Conservation (phyloP, 164 flowering plant species). For the Liriodendron chinense region DNA sequence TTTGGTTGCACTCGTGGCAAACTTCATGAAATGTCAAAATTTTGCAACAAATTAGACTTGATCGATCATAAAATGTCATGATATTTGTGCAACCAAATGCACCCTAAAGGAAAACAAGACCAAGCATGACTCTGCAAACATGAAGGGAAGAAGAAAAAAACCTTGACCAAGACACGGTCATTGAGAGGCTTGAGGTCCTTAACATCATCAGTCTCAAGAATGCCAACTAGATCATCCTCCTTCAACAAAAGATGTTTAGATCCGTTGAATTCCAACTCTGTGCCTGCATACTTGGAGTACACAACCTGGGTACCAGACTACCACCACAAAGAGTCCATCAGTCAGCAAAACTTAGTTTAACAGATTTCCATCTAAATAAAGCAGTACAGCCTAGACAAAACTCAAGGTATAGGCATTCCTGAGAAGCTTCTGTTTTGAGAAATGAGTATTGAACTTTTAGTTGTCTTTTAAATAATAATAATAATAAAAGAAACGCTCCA, state of each 20-base stretch:
- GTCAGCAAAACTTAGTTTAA: conserved; percentile 1
- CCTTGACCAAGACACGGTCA: conserved; percentile 86
- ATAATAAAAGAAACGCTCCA: no score
- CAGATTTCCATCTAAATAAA: not conserved
- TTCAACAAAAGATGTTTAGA: conserved; percentile 73
- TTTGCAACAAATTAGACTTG: no score
- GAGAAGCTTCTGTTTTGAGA: no score
- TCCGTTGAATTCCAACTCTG: conserved; percentile 81
- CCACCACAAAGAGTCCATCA: conserved; percentile 4
- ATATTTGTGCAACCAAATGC: no score
- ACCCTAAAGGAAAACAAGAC: not conserved
- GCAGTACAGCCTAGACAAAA: not conserved
- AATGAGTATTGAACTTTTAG: no score
- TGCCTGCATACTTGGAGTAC: conserved; percentile 95
- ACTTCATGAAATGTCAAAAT: no score
- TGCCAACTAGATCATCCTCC: conserved; percentile 93
- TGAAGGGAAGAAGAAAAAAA: conserved; percentile 11
- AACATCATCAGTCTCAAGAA: conserved; percentile 81
- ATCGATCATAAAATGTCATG: no score
- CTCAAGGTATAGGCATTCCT: no score
- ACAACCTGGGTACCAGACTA: conserved; percentile 78
- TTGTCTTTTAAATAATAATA: no score
- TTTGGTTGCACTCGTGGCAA: no score
- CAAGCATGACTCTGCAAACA: not conserved
- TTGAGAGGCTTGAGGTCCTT: conserved; percentile 86